Conservation (phyloP, 441 rosid genomes). For the Iberis amara region DNA sequence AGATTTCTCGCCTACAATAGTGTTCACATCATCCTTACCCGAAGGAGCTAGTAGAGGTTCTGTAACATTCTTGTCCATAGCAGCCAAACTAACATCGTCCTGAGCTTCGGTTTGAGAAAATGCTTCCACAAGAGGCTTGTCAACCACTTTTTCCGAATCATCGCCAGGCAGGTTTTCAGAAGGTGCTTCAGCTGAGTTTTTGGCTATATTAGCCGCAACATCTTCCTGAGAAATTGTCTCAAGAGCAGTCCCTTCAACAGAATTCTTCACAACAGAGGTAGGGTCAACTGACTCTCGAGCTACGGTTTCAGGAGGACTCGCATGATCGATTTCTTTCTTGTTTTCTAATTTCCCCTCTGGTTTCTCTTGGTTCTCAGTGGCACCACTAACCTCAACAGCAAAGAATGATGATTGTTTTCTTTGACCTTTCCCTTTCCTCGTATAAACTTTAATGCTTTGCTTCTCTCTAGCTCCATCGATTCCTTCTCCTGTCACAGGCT, state of each 20-base stretch:
- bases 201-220: not conserved
- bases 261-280: not conserved
- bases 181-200: conserved; percentile 11
- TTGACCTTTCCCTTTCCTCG: conserved; percentile 56
- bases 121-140: conserved; percentile 29
- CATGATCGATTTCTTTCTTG: conserved; percentile 13
- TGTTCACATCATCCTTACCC: conserved; percentile 20
- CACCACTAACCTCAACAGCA: conserved; percentile 4
- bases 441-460: conserved; percentile 67
- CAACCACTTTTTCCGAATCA: conserved; percentile 22
- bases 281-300: conserved; percentile 23
- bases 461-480: conserved; percentile 56
- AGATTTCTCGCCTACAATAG: conserved; percentile 10
- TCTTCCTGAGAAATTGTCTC: conserved; percentile 19
- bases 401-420: conserved; percentile 28
- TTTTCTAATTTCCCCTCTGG: conserved; percentile 13
- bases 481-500: conserved; percentile 57
- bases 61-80: conserved; percentile 13
- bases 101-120: conserved; percentile 10
- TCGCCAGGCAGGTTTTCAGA: conserved; percentile 11
- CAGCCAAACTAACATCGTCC: conserved; percentile 17
- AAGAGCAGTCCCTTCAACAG: conserved; percentile 9
- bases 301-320: conserved; percentile 31
- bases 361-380: conserved; percentile 2
- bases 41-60: conserved; percentile 18